Base-by-base conservation (phyloP, 805 yeast species). In the Sungouiella thailandica region DNA sequence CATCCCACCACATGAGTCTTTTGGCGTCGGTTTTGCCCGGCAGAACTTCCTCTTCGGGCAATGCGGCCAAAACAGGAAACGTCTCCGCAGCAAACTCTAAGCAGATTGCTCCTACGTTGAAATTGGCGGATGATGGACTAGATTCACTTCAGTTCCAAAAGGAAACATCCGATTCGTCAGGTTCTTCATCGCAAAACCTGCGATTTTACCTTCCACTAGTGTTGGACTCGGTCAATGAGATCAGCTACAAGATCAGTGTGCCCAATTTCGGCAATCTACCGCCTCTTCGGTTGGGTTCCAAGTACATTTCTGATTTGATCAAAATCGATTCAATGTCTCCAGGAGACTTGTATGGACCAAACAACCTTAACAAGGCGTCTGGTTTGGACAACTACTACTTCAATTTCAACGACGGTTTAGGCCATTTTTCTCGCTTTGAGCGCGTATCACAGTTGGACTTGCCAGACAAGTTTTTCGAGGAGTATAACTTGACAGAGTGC, bases 391-490 rank as follows among this genome's bases (percentile, higher is more conserved):
- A 78, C 50, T 84, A 76, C 54, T 78, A 75, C 41, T 74, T 70
- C 43, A 72, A 73, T 36, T 57, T 60, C 29, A 60, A 55, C 8
- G 60, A 62, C 27, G 70, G 74, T 3, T 51, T 68, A 36, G 72
- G 72, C 7, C 65, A 69, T 17, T 80, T 79, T 43, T 72, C 83
- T n/a, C 80, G 95, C 7, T 88, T 87, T 55, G 89, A 80, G 50
- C 80, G 81, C 49, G 68, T 81, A 2, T 71, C 73, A 22, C 77
- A 80, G 33, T 67, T 80, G 38, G 77, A 75, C 49, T 75, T 89
- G 32, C 97, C 97, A 1, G 95, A 88, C 53, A 77, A 74, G 41
- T 77, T 87, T 41, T 74, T 83, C 44, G 81, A 80, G 35, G 87
- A 83, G 46, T 76, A 80, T 53, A 79, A 78, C 43, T 70, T 73